Conservation (phyloP, 148 eudicot genomes). For the Rhododendron kiyosumense region DNA sequence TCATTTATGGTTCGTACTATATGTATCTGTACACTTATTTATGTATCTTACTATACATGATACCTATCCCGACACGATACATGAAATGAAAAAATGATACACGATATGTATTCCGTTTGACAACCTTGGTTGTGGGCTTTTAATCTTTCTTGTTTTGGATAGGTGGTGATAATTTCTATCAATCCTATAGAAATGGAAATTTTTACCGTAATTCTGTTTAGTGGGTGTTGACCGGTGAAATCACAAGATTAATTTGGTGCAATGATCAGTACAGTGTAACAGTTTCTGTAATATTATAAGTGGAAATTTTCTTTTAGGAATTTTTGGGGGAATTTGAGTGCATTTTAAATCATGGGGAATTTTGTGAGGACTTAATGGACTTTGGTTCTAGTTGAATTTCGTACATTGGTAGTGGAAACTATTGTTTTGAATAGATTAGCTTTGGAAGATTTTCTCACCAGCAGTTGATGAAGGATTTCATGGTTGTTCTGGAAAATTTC, state of each 20-base stretch:
- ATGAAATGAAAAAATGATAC: background rate
- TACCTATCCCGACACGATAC: background rate
- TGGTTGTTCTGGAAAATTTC: background rate
- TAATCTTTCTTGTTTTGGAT: background rate
- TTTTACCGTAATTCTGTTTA: background rate
- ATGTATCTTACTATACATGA: background rate
- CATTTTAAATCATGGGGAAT: background rate
- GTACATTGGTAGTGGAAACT: background rate
- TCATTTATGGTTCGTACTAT: too few species aligned
- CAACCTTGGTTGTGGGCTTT: background rate
- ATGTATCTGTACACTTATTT: background rate
- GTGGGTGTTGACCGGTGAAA: background rate
- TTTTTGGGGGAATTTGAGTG: background rate
- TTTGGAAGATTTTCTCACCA: background rate
- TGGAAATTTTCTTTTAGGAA: background rate
- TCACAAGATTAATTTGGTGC: background rate
- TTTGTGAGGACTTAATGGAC: background rate
- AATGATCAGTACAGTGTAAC: background rate
- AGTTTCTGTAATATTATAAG: background rate
- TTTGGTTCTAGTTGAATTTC: background rate
- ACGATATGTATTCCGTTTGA: background rate
- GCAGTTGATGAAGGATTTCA: background rate
- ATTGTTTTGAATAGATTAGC: background rate
- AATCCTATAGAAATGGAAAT: background rate
- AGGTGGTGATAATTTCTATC: background rate